These are phyloP conservation scores for Lolium multiflorum DNA, from an alignment of 176 grass and related monocot genomes.

Conservation along the genomic window DNA sequence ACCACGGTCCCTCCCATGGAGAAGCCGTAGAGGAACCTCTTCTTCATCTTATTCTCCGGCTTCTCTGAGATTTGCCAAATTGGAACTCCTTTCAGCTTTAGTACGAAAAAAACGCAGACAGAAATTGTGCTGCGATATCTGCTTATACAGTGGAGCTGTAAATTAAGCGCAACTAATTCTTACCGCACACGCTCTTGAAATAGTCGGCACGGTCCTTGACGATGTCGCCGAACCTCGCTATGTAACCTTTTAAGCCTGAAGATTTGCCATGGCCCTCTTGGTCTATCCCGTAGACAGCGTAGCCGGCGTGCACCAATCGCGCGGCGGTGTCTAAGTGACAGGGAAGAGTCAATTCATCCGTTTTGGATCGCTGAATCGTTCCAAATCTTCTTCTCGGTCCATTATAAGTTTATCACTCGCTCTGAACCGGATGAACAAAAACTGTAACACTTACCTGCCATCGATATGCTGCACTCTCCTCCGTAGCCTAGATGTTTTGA, in stretches of 20 bases:
- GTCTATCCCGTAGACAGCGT: slow-evolving; percentile 61
- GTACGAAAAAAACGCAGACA: background rate
- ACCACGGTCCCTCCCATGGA: slow-evolving; percentile 64
- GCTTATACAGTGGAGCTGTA: background rate
- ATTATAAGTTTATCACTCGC: too few relatives aligned
- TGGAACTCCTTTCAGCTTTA: background rate
- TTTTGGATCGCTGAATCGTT: background rate
- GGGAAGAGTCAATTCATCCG: background rate
- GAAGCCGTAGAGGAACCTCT: slow-evolving; percentile 69
- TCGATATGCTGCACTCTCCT: slow-evolving; percentile 36
- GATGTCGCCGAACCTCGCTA: slow-evolving; percentile 56
- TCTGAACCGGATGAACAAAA: background rate
- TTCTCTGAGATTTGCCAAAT: slow-evolving; percentile 47
- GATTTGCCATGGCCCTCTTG: slow-evolving; percentile 74
- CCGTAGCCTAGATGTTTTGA: background rate
- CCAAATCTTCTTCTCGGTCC: too few relatives aligned
- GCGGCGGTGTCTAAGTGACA: slow-evolving; percentile 50
- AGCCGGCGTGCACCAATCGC: slow-evolving; percentile 56
- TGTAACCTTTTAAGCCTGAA: slow-evolving; percentile 59
- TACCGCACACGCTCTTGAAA: slow-evolving; percentile 74
- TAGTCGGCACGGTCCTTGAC: slow-evolving; percentile 61
- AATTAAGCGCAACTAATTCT: background rate
- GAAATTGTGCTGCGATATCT: background rate
- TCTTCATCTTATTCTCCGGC: slow-evolving; percentile 56
- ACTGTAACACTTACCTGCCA: slow-evolving; percentile 8